Evolutionary conservation across 129 eudicot genomes (phyloP), one percentile per base, ranked within the genome.

Genomic region (Tagetes patula): DNA sequence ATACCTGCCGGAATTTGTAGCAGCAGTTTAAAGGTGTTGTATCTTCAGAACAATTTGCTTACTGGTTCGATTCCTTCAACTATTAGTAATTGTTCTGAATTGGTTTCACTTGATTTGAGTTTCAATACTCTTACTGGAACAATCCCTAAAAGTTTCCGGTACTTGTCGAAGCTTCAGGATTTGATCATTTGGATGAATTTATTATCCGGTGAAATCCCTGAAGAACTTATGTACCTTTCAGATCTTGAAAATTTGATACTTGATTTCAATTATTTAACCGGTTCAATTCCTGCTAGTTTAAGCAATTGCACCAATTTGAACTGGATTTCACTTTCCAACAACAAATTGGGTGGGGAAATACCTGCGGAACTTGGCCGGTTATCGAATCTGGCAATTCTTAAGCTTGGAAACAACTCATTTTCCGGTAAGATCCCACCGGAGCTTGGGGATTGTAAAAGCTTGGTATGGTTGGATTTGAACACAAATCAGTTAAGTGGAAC

Each of bases 381-480:
- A 59, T 31, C 77, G 0, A 88, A 88, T 53, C 89, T 95, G 0
- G 97, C 96, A 0, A 91, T 95, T 73, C 89, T 95, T 32, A 95
- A 91, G 78, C 97, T 95, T 6, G 90, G 94, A 31, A 95, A 95
- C 77, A 95, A 95, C 77, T 90, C 99, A 0, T 75, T 95, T 45
- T 77, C 88, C 0, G 97, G 99, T 37, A 75, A 9, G 34, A 84
- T 95, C 33, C 99, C 99, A 0, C 58, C 83, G 3, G 99, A 95
- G 80, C 81, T 95, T 12, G 99, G 97, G 49, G 87, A 90, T 70
- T 91, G 99, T 69, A 77, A 72, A 55, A 95, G 96, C 72, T 76
- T 95, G 84, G 81, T 95, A 39, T 95, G 99, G 99, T 81, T 95
- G 83, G 99, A 95, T 87, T 79, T 95, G 10, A 90, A 95, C 43